A percentile compares a stretch with the other conserved stretches of the same genome.
Evolutionary conservation across 2,329 filamentous ascomycete species (phyloP).

Genomic region (Westerdykella sp.): DNA sequence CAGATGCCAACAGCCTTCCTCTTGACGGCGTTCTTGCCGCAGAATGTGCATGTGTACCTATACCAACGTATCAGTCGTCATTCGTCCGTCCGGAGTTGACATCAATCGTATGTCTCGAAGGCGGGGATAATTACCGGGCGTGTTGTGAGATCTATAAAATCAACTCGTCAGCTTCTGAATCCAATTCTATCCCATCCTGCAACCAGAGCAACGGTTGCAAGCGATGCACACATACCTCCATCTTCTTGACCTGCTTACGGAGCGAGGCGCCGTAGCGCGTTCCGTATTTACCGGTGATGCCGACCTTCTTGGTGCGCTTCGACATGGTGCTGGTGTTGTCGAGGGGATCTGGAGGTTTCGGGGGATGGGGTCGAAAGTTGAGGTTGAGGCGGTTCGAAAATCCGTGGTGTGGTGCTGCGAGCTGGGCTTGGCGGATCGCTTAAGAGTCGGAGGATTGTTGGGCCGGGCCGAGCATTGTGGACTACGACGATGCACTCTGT

Average conservation of each 20-base stretch:
- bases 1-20: conserved; percentile 90
- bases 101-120: neutral
- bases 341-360: neutral
- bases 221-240: conserved; percentile 54
- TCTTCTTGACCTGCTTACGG: conserved; percentile 99
- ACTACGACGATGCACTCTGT: too few relatives aligned
- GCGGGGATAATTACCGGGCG: conserved; percentile 64
- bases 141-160: conserved; percentile 75
- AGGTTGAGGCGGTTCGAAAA: conserved; percentile 3
- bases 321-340: conserved; percentile 19
- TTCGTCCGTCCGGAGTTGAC: neutral
- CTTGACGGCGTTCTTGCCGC: conserved; percentile 85
- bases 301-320: conserved; percentile 59
- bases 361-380: conserved; percentile 1
- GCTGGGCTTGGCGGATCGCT: neutral
- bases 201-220: neutral
- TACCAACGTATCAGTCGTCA: conserved; percentile 1
- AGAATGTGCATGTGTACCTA: conserved; percentile 70
- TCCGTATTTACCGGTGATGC: conserved; percentile 96
- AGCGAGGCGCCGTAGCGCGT: conserved; percentile 98
- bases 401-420: neutral
- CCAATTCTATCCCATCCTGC: neutral
- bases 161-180: conserved; percentile 14
- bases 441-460: neutral
- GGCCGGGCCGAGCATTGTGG: too few relatives aligned